Base-by-base conservation (phyloP, 2,329 filamentous ascomycete species). In the Claviceps digitariae region DNA sequence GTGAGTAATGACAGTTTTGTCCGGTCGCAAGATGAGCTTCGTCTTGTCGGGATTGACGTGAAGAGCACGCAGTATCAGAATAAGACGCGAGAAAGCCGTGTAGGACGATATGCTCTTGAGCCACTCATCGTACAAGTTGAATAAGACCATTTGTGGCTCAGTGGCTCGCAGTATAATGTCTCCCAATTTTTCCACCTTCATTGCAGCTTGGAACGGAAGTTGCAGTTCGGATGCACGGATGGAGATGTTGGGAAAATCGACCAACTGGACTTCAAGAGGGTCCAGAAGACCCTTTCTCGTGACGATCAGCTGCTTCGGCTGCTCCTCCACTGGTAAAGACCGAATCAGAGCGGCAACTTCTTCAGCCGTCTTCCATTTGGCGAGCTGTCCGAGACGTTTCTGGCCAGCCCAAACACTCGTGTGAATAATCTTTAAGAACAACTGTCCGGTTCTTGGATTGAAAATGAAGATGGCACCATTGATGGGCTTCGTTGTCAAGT, bases 391-490 rank as follows among this genome's bases (percentile, higher is more conserved):
- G 34, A 98, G 82, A 87, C 93, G 94, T 71, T 98, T 98, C 72
- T 98, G 93, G 52, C 93, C 93, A 51, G 93, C 93, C 93, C 93
- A 98, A 29, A 98, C 94, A 65, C 90, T 96, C 1, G 93, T 98
- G 71, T 98, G 94, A 60, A 98, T 98, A 62, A 98, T 97, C 78
- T 98, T 98, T 66, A 98, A 72, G 82, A 98, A 98, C 41, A 98
- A 73, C 65, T 98, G 93, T 50, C 93, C 93, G 51, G 93, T 98
- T 55, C 91, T 83, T n/a, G 94, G 93, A 67, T 98, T 98, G 81
- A 98, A 97, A 66, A 98, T 98, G 76, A 98, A 98, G 67, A 98
- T 97, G 47, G 94, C 93, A 66, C 93, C 93, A 68, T 98, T 98
- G 77, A 98, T 98, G 3, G 93, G 93, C 72, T 98, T 98, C 1